Conservation (phyloP, 306 rosid species). For the Urtica urens region DNA sequence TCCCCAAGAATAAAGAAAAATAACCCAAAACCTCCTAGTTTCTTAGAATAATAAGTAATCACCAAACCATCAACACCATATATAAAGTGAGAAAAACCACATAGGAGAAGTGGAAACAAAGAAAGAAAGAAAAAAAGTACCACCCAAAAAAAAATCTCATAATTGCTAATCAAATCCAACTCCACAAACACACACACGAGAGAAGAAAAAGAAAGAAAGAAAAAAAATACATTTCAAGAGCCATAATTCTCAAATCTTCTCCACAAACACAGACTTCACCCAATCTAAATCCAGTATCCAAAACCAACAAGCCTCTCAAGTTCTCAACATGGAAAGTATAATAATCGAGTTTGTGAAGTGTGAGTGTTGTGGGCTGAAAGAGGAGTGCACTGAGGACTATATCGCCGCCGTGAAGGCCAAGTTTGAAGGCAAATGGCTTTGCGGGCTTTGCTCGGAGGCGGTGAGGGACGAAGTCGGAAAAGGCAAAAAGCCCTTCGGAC, state of each 20-base stretch:
- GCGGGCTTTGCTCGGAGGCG: constrained; percentile 98
- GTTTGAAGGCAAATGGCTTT: constrained; percentile 86
- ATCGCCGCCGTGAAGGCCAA: constrained; percentile 58
- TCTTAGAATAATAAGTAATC: constrained; percentile 33
- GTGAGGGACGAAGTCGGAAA: constrained; percentile 77
- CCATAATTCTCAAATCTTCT: background rate
- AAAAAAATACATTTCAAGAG: background rate
- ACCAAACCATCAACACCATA: constrained; percentile 22
- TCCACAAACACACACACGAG: too few species aligned
- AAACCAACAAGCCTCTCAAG: too few species aligned
- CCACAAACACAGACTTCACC: background rate
- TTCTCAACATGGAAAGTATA: background rate
- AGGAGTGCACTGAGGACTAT: constrained; percentile 86
- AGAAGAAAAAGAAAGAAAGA: too few species aligned
- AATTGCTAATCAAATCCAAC: constrained; percentile 33
- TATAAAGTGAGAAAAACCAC: constrained; percentile 15
- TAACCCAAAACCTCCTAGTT: constrained; percentile 29
- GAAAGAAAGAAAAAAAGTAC: constrained; percentile 8
- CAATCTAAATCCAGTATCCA: too few species aligned
- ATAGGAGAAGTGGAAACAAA: background rate
- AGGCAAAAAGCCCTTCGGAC: constrained; percentile 40
- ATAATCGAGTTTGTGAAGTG: constrained; percentile 81
- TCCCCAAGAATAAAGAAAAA: too few species aligned
- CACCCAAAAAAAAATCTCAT: constrained; percentile 21
- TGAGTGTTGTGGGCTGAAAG: constrained; percentile 91